phyloP scores from a whole-genome alignment of 768 basidiomycete genomes.

The Psilocybe subaeruginosa region DNA sequence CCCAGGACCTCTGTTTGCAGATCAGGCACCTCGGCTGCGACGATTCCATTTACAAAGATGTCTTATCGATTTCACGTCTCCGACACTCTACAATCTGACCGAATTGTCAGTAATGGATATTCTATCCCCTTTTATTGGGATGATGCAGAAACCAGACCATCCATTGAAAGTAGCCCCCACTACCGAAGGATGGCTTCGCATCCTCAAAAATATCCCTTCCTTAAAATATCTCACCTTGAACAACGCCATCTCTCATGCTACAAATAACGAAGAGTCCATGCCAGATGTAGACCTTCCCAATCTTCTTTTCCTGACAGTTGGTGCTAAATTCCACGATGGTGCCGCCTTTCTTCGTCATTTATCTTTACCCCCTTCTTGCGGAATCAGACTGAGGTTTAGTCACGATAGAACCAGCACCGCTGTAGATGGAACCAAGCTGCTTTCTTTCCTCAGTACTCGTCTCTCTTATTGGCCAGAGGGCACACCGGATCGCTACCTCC shows the following conservation, averaged over 20 bases:
- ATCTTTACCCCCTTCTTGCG: slow-evolving; percentile 20
- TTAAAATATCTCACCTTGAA: slow-evolving; percentile 25
- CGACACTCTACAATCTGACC: slow-evolving; percentile 25
- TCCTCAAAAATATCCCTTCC: slow-evolving; percentile 22
- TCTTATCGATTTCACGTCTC: slow-evolving; percentile 25
- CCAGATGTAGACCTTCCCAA: slow-evolving; percentile 17
- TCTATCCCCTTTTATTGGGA: slow-evolving; percentile 13
- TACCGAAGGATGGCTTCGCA: slow-evolving; percentile 21
- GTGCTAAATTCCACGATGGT: slow-evolving; percentile 21
- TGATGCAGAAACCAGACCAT: slow-evolving; percentile 15
- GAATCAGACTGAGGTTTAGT: slow-evolving; percentile 22
- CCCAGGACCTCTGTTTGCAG: slow-evolving; percentile 23
- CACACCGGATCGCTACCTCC: slow-evolving; percentile 20
- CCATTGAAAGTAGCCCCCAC: slow-evolving; percentile 26
- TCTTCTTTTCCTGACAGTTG: slow-evolving; percentile 23
- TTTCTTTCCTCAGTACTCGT: slow-evolving; percentile 20
- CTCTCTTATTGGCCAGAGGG: slow-evolving; percentile 21
- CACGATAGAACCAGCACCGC: slow-evolving; percentile 4
- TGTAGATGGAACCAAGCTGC: slow-evolving; percentile 8
- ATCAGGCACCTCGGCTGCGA: slow-evolving; percentile 22
- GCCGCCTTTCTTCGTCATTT: slow-evolving; percentile 19
- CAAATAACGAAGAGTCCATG: slow-evolving; percentile 1
- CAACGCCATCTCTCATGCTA: slow-evolving; percentile 21
- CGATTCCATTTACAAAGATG: slow-evolving; percentile 26
- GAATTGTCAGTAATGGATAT: slow-evolving; percentile 24